These are phyloP conservation scores for Penicillium maclennaniae DNA, from an alignment of 495 filamentous ascomycete species.

Conservation along the genomic window DNA sequence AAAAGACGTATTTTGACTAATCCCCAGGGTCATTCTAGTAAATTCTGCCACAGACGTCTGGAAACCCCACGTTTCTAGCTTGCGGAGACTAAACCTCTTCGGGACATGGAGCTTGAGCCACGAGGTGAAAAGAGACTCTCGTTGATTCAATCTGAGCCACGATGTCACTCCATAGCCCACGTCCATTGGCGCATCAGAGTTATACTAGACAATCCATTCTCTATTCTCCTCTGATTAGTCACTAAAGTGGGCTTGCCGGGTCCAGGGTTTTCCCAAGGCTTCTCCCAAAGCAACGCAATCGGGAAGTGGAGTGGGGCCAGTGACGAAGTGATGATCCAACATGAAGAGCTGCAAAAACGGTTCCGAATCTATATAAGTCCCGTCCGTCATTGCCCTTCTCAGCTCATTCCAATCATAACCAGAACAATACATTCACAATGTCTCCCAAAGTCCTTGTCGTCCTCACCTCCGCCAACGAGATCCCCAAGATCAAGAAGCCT, in stretches of 20 bases:
- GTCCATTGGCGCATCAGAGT: no score
- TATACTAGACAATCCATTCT: no score
- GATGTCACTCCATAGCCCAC: no score
- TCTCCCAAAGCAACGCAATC: neutral
- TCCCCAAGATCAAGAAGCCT: constrained; percentile 48
- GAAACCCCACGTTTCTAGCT: neutral
- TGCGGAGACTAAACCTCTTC: neutral
- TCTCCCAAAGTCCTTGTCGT: constrained; percentile 63
- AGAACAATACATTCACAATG: constrained; percentile 16
- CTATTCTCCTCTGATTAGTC: no score
- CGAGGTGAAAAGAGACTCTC: no score
- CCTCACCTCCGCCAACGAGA: constrained; percentile 57
- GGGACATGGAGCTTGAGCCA: neutral
- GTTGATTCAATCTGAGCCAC: no score
- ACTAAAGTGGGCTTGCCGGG: neutral
- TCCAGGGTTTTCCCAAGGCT: no score
- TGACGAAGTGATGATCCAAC: constrained; percentile 16
- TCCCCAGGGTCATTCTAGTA: no score
- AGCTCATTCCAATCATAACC: neutral
- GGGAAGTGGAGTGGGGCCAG: neutral
- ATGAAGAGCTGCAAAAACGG: neutral
- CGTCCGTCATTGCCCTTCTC: neutral
- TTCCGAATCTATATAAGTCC: neutral
- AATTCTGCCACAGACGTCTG: no score
- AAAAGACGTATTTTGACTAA: no score